Evolutionary conservation across 2,329 filamentous ascomycete species (phyloP).

Genomic region (Botrytis tulipae): DNA sequence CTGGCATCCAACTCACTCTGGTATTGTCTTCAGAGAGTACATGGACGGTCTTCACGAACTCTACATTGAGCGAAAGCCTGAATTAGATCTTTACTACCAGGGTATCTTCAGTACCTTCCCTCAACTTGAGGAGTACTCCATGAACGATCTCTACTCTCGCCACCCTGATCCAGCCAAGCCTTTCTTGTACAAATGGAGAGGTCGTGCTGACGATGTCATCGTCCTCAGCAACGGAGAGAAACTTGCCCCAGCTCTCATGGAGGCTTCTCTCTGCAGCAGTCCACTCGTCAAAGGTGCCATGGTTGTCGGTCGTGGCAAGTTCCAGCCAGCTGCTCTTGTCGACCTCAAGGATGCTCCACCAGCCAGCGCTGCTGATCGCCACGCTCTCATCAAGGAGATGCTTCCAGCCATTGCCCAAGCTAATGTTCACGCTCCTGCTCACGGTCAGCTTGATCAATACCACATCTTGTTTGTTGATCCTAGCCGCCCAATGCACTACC

Average conservation of each 20-base stretch:
- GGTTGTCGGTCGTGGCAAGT: slow-evolving; percentile 38
- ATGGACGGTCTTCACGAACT: slow-evolving; percentile 26
- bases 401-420: slow-evolving; percentile 38
- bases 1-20: slow-evolving; percentile 27
- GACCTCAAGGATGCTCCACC: slow-evolving; percentile 20
- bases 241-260: slow-evolving; percentile 44
- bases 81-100: slow-evolving; percentile 25
- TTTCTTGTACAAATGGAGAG: slow-evolving; percentile 24
- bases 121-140: slow-evolving; percentile 25
- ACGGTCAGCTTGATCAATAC: slow-evolving; percentile 36
- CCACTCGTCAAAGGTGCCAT: slow-evolving; percentile 39
- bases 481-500: slow-evolving; percentile 39
- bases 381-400: slow-evolving; percentile 30
- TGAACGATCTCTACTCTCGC: slow-evolving; percentile 25
- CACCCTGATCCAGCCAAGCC: slow-evolving; percentile 26
- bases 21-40: slow-evolving; percentile 22
- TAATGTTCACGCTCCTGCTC: slow-evolving; percentile 35
- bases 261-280: slow-evolving; percentile 40
- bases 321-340: slow-evolving; percentile 24
- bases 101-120: slow-evolving; percentile 27
- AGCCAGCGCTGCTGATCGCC: slow-evolving; percentile 12
- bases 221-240: slow-evolving; percentile 44
- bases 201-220: slow-evolving; percentile 27
- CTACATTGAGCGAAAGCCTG: slow-evolving; percentile 22
- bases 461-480: slow-evolving; percentile 38